Evolutionary conservation across 345 rosid genomes (phyloP).

Genomic region (Eucalyptus albens): DNA sequence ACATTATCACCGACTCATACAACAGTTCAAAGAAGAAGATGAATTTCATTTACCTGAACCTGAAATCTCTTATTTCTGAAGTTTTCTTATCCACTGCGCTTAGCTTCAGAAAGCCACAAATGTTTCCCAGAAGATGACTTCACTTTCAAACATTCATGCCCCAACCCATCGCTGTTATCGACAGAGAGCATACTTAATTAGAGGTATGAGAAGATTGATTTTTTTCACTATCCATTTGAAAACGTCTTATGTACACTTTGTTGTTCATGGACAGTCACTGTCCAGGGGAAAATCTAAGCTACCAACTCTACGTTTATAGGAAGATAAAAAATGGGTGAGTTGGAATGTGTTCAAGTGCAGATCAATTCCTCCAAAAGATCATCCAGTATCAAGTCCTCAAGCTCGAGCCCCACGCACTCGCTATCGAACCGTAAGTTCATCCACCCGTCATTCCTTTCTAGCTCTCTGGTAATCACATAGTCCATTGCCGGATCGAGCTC

Average conservation of each 20-base stretch:
- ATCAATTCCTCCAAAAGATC: conserved; percentile 56
- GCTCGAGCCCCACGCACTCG: conserved; percentile 61
- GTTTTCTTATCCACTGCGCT: not conserved
- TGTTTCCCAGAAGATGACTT: not conserved
- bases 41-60: not conserved
- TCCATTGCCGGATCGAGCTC: conserved; percentile 25
- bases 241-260: not conserved
- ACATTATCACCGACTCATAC: not conserved
- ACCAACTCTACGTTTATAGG: not conserved
- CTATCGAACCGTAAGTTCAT: conserved; percentile 68
- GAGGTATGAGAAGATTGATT: not conserved
- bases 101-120: not conserved
- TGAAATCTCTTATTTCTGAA: not conserved
- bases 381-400: conserved; percentile 57
- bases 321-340: not conserved
- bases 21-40: not conserved
- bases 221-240: not conserved
- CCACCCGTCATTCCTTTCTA: conserved; percentile 51
- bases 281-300: not conserved
- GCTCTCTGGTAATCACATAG: conserved; percentile 30
- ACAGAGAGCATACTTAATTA: not conserved
- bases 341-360: not conserved
- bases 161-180: not conserved
- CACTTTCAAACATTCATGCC: not conserved
- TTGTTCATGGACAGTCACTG: not conserved